Percentiles rank a stretch among this genome's conserved stretches.
These are phyloP conservation scores for Geotrichum europaeum DNA, from an alignment of 1,139 yeast species.

Conservation along the genomic window DNA sequence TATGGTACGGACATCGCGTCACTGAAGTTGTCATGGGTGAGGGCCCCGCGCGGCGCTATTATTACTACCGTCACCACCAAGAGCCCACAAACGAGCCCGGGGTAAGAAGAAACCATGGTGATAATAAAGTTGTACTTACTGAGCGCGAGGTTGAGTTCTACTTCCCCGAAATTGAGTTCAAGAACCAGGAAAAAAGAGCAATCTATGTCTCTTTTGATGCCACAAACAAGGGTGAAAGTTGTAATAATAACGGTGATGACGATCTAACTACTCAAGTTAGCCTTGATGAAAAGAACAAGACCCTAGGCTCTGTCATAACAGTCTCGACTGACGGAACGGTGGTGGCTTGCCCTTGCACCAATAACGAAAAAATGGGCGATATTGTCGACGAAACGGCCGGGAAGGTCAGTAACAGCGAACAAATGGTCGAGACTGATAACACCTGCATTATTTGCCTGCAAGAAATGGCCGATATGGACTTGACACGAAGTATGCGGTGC, in stretches of 20 bases:
- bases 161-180: constrained; percentile 5
- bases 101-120: neutral
- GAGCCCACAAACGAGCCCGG: neutral
- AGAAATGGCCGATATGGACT: neutral
- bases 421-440: constrained; percentile 2
- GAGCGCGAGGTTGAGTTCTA: constrained; percentile 8
- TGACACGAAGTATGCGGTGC: constrained; percentile 8
- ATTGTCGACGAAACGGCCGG: neutral
- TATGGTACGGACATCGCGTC: constrained; percentile 13
- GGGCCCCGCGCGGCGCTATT: neutral
- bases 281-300: neutral
- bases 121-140: constrained; percentile 1
- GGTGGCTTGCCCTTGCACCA: neutral
- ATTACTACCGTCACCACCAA: neutral
- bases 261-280: neutral
- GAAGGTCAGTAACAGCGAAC: neutral
- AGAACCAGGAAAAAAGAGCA: neutral
- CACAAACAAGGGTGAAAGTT: neutral
- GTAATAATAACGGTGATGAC: neutral
- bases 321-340: neutral
- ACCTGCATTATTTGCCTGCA: constrained; percentile 12
- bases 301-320: neutral
- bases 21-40: neutral
- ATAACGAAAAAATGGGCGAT: neutral
- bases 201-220: neutral